Evolutionary conservation across 169 alveolate species (phyloP).

Genomic region (Ichthyophthirius multifiliis): DNA sequence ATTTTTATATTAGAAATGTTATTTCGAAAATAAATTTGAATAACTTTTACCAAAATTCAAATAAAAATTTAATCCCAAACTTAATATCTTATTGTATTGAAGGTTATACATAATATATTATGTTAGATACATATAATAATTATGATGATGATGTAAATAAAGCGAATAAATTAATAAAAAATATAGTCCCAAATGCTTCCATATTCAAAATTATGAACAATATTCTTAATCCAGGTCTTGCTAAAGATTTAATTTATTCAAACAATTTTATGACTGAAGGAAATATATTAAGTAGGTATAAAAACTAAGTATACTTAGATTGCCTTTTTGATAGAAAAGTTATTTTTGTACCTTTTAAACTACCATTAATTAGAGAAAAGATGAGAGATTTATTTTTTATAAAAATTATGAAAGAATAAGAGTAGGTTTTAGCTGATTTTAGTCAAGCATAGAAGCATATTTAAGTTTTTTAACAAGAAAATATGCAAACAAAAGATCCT

Average conservation of each 20-base stretch:
- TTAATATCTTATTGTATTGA: neutral
- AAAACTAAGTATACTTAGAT: neutral
- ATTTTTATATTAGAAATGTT: neutral
- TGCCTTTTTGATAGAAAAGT: neutral
- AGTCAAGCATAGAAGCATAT: neutral
- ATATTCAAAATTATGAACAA: neutral
- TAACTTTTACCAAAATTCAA: neutral
- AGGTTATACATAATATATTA: neutral
- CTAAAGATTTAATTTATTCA: neutral
- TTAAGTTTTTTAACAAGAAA: neutral
- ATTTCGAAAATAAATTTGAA: neutral
- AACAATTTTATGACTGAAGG: neutral
- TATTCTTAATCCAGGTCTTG: neutral
- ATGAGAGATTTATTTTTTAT: neutral
- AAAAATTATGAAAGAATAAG: neutral
- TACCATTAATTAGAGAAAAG: neutral
- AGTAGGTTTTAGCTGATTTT: neutral
- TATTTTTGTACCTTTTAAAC: neutral
- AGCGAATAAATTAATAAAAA: neutral
- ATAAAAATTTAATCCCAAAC: neutral
- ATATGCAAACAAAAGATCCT: neutral
- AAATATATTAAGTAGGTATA: neutral
- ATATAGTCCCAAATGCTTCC: neutral
- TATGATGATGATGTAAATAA: neutral
- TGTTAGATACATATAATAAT: slow-evolving; percentile 8